These are phyloP conservation scores for Carex sylvatica DNA, from an alignment of 202 grass and related monocot species.

Conservation along the genomic window DNA sequence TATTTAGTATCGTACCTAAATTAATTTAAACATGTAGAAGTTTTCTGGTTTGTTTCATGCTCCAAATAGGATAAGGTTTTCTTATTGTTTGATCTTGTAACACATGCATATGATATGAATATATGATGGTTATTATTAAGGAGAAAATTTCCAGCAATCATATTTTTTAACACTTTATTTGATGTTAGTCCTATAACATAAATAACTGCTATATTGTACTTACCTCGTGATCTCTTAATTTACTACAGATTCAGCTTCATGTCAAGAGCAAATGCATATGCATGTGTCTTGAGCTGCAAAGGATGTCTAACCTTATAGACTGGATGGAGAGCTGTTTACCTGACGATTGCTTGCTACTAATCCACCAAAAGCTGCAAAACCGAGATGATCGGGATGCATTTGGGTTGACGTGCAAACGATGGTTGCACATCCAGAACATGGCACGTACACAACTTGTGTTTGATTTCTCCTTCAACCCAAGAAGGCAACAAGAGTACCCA, in stretches of 20 bases:
- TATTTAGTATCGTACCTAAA: background rate
- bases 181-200: background rate
- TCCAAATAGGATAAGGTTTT: background rate
- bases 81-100: background rate
- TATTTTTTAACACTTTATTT: background rate
- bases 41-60: background rate
- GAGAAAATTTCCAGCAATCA: background rate
- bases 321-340: conserved; percentile 42
- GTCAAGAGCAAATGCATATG: background rate
- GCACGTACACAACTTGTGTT: conserved; percentile 56
- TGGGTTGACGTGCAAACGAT: conserved; percentile 75
- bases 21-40: background rate
- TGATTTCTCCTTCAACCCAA: conserved; percentile 59
- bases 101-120: background rate
- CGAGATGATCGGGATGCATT: conserved; percentile 60
- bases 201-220: background rate
- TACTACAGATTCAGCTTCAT: background rate
- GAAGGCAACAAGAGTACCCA: conserved; percentile 44
- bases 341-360: conserved; percentile 71
- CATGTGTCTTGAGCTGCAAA: background rate
- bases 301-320: conserved; percentile 39
- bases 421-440: conserved; percentile 77
- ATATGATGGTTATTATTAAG: background rate
- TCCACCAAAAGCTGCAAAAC: conserved; percentile 61
- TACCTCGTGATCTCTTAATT: background rate